Percentiles rank a stretch among this genome's conserved stretches.
Conservation (phyloP, 75 land plant species). For the Cryptomeria japonica region DNA sequence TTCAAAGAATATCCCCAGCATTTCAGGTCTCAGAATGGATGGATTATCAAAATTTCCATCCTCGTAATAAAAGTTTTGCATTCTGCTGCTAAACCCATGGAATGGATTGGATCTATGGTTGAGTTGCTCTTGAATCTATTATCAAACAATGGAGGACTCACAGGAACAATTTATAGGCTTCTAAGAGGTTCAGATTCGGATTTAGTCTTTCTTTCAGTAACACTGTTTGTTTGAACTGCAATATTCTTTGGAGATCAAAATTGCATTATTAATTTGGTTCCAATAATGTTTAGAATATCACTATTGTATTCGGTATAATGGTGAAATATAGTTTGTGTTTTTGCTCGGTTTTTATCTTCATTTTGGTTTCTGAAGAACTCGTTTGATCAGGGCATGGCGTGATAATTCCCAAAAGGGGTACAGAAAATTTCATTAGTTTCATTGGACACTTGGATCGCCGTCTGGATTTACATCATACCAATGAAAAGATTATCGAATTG, state of each 20-base stretch:
- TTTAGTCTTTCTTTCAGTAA: neutral
- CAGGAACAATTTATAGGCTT: constrained; percentile 30
- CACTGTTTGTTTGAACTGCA: too few species aligned
- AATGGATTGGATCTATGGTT: constrained; percentile 26
- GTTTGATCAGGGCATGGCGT: neutral
- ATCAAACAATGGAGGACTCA: constrained; percentile 36
- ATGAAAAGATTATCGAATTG: neutral
- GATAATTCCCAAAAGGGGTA: constrained; percentile 2
- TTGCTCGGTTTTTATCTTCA: neutral
- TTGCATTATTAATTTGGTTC: neutral
- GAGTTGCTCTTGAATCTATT: constrained; percentile 61
- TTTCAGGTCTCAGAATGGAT: constrained; percentile 18
- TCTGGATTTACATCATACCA: neutral
- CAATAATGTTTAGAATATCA: too few species aligned
- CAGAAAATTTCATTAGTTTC: constrained; percentile 21
- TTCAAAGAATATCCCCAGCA: constrained; percentile 6
- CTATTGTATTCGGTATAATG: too few species aligned
- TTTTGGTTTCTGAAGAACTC: neutral
- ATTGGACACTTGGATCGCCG: constrained; percentile 26
- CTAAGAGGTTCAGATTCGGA: constrained; percentile 25
- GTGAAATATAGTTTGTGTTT: too few species aligned
- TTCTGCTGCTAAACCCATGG: constrained; percentile 36
- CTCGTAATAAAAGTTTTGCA: constrained; percentile 35
- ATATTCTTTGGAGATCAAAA: too few species aligned
- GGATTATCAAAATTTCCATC: constrained; percentile 60